Percentiles rank a stretch among this genome's conserved stretches.
These are phyloP conservation scores for Pseudocercospora vitis DNA, from an alignment of 2,329 filamentous ascomycete species.

Conservation along the genomic window DNA sequence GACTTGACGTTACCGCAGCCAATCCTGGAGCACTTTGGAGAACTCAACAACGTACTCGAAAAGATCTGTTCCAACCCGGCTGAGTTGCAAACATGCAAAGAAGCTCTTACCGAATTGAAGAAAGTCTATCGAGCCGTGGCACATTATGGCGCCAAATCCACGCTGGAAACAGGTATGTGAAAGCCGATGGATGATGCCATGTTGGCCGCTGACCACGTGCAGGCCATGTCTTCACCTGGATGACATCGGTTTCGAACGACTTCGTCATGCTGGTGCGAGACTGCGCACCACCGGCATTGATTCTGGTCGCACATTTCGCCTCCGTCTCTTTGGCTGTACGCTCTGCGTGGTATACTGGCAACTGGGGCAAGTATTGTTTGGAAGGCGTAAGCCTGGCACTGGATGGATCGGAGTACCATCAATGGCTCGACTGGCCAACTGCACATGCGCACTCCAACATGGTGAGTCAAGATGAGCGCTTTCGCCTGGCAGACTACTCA, in stretches of 20 bases:
- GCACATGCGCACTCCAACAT: slow-evolving; percentile 21
- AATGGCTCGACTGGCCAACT: slow-evolving; percentile 32
- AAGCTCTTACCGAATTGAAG: slow-evolving; percentile 10
- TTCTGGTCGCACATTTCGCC: slow-evolving; percentile 31
- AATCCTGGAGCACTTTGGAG: slow-evolving; percentile 11
- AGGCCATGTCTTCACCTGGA: slow-evolving; percentile 21
- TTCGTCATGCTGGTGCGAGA: slow-evolving; percentile 24
- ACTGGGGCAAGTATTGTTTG: slow-evolving; percentile 27
- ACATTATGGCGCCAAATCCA: slow-evolving; percentile 9
- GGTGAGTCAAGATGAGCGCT: slow-evolving; percentile 7
- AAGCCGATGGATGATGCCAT: neutral
- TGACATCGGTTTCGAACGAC: slow-evolving; percentile 17
- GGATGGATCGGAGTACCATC: slow-evolving; percentile 17
- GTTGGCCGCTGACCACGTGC: neutral
- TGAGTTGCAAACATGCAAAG: slow-evolving; percentile 8
- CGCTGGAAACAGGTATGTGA: slow-evolving; percentile 13
- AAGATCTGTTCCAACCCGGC: slow-evolving; percentile 1
- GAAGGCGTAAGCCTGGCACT: slow-evolving; percentile 25
- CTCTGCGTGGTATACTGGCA: slow-evolving; percentile 24
- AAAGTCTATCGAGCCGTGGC: slow-evolving; percentile 10
- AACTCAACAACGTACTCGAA: slow-evolving; percentile 11
- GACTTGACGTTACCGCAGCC: slow-evolving; percentile 11
- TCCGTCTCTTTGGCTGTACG: slow-evolving; percentile 19
- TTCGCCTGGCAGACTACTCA: slow-evolving; percentile 1
- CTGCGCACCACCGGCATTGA: slow-evolving; percentile 24